A percentile compares a stretch with the other conserved stretches of the same genome.
These are phyloP conservation scores for Pyrenochaeta sp. DNA, from an alignment of 2,329 filamentous ascomycete species.

Conservation along the genomic window DNA sequence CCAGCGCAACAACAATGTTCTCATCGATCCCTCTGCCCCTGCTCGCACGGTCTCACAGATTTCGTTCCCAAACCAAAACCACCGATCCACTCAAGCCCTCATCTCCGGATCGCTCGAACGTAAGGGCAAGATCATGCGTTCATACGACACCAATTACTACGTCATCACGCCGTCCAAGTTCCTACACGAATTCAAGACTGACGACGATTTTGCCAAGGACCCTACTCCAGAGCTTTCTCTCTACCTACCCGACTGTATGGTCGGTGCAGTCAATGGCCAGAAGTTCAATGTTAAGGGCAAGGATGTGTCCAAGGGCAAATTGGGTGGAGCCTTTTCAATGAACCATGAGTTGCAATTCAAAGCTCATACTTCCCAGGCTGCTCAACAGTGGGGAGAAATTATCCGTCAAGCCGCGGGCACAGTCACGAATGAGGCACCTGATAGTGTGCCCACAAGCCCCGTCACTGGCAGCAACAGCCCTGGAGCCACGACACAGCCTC, in stretches of 20 bases:
- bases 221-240: slow-evolving; percentile 86
- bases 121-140: slow-evolving; percentile 86
- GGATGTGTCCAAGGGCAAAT: slow-evolving; percentile 77
- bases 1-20: slow-evolving; percentile 70
- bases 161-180: slow-evolving; percentile 88
- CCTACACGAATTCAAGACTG: slow-evolving; percentile 95
- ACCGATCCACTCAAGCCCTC: slow-evolving; percentile 78
- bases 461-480: slow-evolving; percentile 31
- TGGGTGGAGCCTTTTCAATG: slow-evolving; percentile 82
- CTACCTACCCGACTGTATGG: slow-evolving; percentile 87
- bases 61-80: slow-evolving; percentile 87
- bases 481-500: slow-evolving; percentile 9
- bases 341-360: slow-evolving; percentile 85
- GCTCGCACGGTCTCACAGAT: slow-evolving; percentile 77
- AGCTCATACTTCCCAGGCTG: slow-evolving; percentile 80
- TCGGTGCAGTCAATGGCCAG: slow-evolving; percentile 74
- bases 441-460: slow-evolving; percentile 47
- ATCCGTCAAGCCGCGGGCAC: slow-evolving; percentile 68
- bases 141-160: slow-evolving; percentile 84
- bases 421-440: slow-evolving; percentile 51
- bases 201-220: slow-evolving; percentile 75
- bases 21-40: slow-evolving; percentile 79
- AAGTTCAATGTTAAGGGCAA: slow-evolving; percentile 98
- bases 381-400: slow-evolving; percentile 83
- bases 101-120: slow-evolving; percentile 90